These are phyloP conservation scores for Thermothelomyces thermophilus DNA, from an alignment of 2,329 filamentous ascomycete species.

Conservation along the genomic window DNA sequence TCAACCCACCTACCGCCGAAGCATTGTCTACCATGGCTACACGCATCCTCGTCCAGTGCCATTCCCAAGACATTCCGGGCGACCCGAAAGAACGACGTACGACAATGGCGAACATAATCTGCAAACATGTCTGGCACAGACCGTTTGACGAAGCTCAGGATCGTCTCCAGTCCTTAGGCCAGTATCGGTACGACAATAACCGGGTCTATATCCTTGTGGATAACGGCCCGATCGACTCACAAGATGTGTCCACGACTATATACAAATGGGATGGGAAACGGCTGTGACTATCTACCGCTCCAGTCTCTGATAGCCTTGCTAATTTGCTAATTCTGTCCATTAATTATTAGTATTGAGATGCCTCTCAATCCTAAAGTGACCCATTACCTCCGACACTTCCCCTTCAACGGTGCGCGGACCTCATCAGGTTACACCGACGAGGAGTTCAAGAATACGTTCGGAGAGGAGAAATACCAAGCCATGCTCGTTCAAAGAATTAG, in stretches of 20 bases:
- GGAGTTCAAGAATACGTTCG: background rate
- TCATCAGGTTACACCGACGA: background rate
- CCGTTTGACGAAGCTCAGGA: background rate
- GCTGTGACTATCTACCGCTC: background rate
- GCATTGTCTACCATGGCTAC: background rate
- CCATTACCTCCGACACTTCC: background rate
- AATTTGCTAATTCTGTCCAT: background rate
- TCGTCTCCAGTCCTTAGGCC: background rate
- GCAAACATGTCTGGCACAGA: background rate
- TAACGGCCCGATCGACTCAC: background rate
- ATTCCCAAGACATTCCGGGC: background rate
- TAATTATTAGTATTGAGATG: background rate
- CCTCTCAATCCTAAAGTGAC: background rate
- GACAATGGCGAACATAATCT: background rate
- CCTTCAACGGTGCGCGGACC: background rate
- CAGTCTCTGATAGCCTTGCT: background rate
- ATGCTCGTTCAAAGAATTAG: background rate
- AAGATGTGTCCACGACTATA: background rate
- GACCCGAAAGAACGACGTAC: background rate
- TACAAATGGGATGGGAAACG: background rate
- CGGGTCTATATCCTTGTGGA: background rate
- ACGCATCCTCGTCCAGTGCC: background rate
- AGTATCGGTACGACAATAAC: background rate
- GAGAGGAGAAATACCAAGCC: background rate
- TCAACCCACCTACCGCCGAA: background rate